Base-by-base conservation (phyloP, 306 rosid species). In the Luffa acutangula region DNA sequence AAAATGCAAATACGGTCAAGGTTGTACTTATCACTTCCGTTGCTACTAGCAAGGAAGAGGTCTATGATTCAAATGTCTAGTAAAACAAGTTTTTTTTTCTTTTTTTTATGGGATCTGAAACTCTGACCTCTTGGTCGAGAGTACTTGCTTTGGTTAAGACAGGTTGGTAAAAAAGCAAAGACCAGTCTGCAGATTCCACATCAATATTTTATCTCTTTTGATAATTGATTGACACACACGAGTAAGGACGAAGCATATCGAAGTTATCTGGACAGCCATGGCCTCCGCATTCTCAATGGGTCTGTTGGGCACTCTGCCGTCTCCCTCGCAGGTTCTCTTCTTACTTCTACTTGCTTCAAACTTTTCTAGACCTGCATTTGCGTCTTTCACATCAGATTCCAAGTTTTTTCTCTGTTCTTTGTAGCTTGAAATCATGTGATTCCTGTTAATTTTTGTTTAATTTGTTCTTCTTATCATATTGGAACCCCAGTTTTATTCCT, bases 221-320 rank as follows among this genome's bases (percentile, higher is more conserved):
- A 25, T 25, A 25, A 25, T 25, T 25, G 39, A 37, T 37, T 37
- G 4, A 37, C 39, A 37, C 39, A 37, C 39, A 37, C 31, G 31
- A 37, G 3, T 37, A 37, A 21, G 4, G 31, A 21, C 39, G 39
- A 25, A 25, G 66, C 15, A 59, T 59, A 59, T 59, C 66, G 67
- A 60, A 60, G 67, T 60, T 60, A 60, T 33, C 67, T 12, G 41
- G 67, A 46, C 58, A 72, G 41, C 77, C 75, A 72, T 72, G 77
- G 77, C 58, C 12, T 72, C 77, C 42, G 6, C 7, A 6, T 5
- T 72, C 57, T 5, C 58, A 21, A 13, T 48, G 77, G 56, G 41
- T 46, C 58, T 46, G 39, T 7, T 48, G 13, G 11, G 7, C 77
- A 5, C 56, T 46, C n/a, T 48, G 58, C 58, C 57, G 25, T 72